Conservation (phyloP, 257 asterid species). For the Fraxinus pennsylvanica region DNA sequence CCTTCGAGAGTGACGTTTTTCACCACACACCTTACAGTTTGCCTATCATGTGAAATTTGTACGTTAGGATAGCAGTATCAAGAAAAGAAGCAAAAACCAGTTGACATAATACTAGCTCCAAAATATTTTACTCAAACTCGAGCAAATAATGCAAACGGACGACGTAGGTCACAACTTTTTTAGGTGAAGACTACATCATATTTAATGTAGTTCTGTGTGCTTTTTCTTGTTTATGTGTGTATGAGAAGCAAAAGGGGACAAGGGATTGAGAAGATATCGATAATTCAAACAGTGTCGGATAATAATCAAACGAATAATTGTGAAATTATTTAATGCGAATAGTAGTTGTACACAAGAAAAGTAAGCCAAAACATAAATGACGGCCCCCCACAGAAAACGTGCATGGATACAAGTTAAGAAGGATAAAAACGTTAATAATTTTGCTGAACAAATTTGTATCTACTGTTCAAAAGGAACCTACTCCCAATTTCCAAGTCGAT, state of each 20-base stretch:
- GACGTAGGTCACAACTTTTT: background rate
- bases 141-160: background rate
- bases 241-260: background rate
- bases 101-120: too few species aligned
- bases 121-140: too few species aligned
- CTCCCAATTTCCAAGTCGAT: too few species aligned
- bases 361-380: constrained; percentile 19
- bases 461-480: background rate
- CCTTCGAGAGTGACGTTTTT: constrained; percentile 30
- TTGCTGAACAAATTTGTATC: background rate
- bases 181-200: background rate
- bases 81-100: too few species aligned
- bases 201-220: background rate
- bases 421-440: background rate
- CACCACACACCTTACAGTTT: background rate
- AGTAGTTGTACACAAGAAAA: constrained; percentile 17
- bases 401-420: background rate
- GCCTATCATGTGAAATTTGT: background rate
- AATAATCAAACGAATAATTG: constrained; percentile 27
- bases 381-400: constrained; percentile 39
- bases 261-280: constrained; percentile 8
- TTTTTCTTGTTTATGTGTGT: background rate
- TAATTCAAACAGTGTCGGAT: constrained; percentile 25
- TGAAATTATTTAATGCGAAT: constrained; percentile 12
- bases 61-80: background rate